A percentile compares a stretch with the other conserved stretches of the same genome.
Evolutionary conservation across 2,329 filamentous ascomycete genomes (phyloP).

Genomic region (Penicillium sp.): DNA sequence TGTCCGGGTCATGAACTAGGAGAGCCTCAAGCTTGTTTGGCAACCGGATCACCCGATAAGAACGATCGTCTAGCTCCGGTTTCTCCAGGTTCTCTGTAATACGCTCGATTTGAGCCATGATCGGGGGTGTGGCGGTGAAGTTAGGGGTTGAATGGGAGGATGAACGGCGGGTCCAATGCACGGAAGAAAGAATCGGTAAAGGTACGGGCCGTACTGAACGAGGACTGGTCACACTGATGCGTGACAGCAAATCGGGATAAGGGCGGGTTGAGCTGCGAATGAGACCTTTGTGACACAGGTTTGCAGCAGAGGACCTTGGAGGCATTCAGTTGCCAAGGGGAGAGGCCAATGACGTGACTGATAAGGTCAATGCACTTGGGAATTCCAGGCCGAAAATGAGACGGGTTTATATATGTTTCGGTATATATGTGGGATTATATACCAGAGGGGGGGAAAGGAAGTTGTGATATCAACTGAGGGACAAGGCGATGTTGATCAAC

Average conservation of each 20-base stretch:
- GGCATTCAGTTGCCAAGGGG: conserved; percentile 26
- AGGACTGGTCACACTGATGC: conserved; percentile 3
- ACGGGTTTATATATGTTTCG: background rate
- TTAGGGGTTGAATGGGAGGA: conserved; percentile 18
- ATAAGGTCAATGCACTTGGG: conserved; percentile 7
- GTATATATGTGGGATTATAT: background rate
- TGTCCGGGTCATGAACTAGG: conserved; percentile 88
- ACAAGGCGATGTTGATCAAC: conserved; percentile 4
- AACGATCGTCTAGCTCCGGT: conserved; percentile 78
- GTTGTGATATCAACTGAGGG: conserved; percentile 15
- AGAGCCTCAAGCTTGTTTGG: conserved; percentile 86
- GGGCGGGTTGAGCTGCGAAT: conserved; percentile 16
- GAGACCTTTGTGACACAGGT: conserved; percentile 20
- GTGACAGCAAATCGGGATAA: conserved; percentile 12
- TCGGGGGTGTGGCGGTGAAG: conserved; percentile 18
- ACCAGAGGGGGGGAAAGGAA: conserved; percentile 8
- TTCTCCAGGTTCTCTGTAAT: conserved; percentile 75
- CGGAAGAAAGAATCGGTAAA: conserved; percentile 6
- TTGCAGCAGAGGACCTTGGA: conserved; percentile 35
- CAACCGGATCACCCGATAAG: conserved; percentile 82
- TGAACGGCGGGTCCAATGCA: conserved; percentile 13
- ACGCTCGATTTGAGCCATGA: conserved; percentile 38
- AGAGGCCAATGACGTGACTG: conserved; percentile 13
- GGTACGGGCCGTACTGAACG: background rate
- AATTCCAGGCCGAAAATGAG: conserved; percentile 8